Percentiles rank a stretch among this genome's conserved stretches.
Evolutionary conservation across 2,329 filamentous ascomycete species (phyloP).

Genomic region (Pochonia chlamydosporia): DNA sequence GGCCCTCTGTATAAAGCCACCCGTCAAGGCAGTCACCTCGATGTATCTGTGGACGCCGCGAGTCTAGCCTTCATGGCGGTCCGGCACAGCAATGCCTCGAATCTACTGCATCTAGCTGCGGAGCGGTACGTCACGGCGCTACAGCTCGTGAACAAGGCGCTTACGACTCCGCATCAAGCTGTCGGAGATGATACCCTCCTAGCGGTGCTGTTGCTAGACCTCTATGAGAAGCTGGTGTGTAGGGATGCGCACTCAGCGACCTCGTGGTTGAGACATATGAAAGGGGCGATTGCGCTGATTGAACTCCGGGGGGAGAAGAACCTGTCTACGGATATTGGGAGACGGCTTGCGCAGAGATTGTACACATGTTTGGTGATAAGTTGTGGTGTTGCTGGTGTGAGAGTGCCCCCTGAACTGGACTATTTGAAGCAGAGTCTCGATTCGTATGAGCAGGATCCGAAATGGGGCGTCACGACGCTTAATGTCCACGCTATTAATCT

Average conservation of each 20-base stretch:
- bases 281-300: too few relatives aligned
- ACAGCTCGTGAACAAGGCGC: conserved; percentile 5
- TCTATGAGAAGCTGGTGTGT: conserved; percentile 20
- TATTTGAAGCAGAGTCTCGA: conserved; percentile 6
- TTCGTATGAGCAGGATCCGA: conserved; percentile 11
- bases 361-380: too few relatives aligned
- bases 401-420: too few relatives aligned
- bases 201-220: conserved; percentile 19
- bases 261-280: too few relatives aligned
- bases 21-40: conserved; percentile 9
- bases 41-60: conserved; percentile 18
- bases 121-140: conserved; percentile 6
- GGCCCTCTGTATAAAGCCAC: conserved; percentile 11
- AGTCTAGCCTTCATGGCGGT: conserved; percentile 17
- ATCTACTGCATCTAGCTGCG: conserved; percentile 7
- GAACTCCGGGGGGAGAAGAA: too few relatives aligned
- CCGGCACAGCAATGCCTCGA: background rate
- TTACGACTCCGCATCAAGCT: conserved; percentile 1
- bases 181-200: conserved; percentile 14
- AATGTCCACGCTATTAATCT: conserved; percentile 14
- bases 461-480: conserved; percentile 14
- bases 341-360: too few relatives aligned
- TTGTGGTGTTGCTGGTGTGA: too few relatives aligned
- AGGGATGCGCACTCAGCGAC: too few relatives aligned
- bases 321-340: too few relatives aligned